A percentile compares a stretch with the other conserved stretches of the same genome.
phyloP scores from a whole-genome alignment of 2,329 filamentous ascomycete species.

The Bipolaris victoriae region DNA sequence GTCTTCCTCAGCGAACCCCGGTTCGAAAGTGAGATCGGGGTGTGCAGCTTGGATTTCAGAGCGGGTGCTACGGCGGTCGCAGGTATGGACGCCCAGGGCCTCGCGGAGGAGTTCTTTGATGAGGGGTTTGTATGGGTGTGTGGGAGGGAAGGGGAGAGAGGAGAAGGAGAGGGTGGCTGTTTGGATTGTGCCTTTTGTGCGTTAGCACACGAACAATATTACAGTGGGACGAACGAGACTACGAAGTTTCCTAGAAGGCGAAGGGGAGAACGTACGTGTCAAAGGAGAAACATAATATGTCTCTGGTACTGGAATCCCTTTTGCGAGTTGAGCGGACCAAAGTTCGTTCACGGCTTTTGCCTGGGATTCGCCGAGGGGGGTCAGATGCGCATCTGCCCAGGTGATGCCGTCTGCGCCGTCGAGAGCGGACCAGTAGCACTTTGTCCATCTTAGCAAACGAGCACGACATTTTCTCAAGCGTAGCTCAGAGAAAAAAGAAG shows the following conservation, averaged over 20 bases:
- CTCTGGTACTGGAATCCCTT: slow-evolving; percentile 65
- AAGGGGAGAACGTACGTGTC: slow-evolving; percentile 54
- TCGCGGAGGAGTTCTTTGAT: slow-evolving; percentile 72
- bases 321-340: slow-evolving; percentile 60
- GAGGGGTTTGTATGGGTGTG: slow-evolving; percentile 60
- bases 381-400: slow-evolving; percentile 70
- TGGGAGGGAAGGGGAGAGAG: slow-evolving; percentile 57
- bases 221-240: too few relatives aligned
- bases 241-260: too few relatives aligned
- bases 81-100: slow-evolving; percentile 71
- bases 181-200: slow-evolving; percentile 51
- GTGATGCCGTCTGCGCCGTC: slow-evolving; percentile 66
- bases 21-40: slow-evolving; percentile 62
- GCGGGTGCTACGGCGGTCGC: slow-evolving; percentile 63
- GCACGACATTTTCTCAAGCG: too few relatives aligned
- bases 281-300: slow-evolving; percentile 70
- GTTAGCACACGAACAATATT: too few relatives aligned
- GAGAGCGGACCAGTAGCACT: slow-evolving; percentile 68
- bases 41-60: slow-evolving; percentile 51
- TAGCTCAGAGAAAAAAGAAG: too few relatives aligned
- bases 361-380: slow-evolving; percentile 63
- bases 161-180: slow-evolving; percentile 69
- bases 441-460: neutral
- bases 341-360: slow-evolving; percentile 64
- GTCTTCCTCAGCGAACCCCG: slow-evolving; percentile 65